Base-by-base conservation (phyloP, 331 rosid species). In the Acacia pycnantha region DNA sequence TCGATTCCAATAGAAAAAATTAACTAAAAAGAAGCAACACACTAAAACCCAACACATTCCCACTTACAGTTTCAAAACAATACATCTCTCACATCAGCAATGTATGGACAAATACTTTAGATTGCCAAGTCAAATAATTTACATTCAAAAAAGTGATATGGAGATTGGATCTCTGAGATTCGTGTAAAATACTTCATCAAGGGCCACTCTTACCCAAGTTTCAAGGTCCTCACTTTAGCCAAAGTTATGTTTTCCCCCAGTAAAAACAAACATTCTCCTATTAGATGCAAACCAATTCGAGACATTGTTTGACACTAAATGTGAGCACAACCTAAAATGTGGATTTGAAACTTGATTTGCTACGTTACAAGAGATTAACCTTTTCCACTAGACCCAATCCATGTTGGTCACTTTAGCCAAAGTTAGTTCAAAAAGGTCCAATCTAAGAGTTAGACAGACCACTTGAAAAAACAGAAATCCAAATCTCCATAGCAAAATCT, bases 101-200 rank as follows among this genome's bases (percentile, higher is more conserved):
- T 78, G 79, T 64, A 37, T 70, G 78, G 74, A 71, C 74, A 40
- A 69, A 58, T 12, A 79, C 74, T 77, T 50, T 46, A 37, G 74
- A 81, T 62, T 71, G 62, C 80, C 82, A 84, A 2, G 78, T 82
- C 81, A 76, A 79, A 73, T 82, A 87, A 81, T 31, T 85, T 87
- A 85, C 87, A 82, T 44, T 80, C 69, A 61, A 50, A 61, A 79
- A 81, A 64, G 40, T 64, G 70, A 15, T 64, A 64, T 16, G 22
- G 43, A 27, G 70, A 31, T 6, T 29, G 70, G 43, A 64, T 64
- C 35, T 12, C 22, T 15, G 22, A 2, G 22, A 64, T 15, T 6
- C 16, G 22, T 64, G 43, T 31, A 65, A 16, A 65, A 31, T 65
- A 65, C 43, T 65, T 59, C 29, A 37, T 6, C 62, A n/a, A 58